Evolutionary conservation across 257 asterid species (phyloP).

Genomic region (Knoxia roxburghii): DNA sequence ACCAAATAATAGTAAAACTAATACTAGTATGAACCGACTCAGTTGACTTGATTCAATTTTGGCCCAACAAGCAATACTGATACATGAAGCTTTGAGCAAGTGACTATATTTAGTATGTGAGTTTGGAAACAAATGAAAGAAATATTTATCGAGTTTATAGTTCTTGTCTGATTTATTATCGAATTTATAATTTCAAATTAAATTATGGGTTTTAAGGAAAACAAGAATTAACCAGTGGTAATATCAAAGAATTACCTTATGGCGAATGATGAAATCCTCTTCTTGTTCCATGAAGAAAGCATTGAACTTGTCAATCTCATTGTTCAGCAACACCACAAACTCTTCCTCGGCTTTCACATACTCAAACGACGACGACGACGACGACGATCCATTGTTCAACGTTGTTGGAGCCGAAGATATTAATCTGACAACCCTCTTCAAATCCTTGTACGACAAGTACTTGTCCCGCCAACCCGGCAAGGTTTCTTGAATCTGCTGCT

Average conservation of each 20-base stretch:
- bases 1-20: background rate
- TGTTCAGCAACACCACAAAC: conserved; percentile 61
- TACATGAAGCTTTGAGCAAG: background rate
- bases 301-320: conserved; percentile 86
- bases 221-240: too few relatives aligned
- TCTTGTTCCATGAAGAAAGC: conserved; percentile 83
- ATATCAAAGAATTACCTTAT: conserved; percentile 42
- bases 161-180: too few relatives aligned
- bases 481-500: conserved; percentile 66
- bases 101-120: too few relatives aligned
- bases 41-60: background rate
- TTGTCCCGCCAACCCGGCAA: conserved; percentile 79
- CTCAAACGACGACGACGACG: too few relatives aligned
- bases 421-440: conserved; percentile 62
- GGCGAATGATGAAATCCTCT: conserved; percentile 85
- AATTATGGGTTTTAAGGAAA: too few relatives aligned
- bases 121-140: too few relatives aligned
- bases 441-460: conserved; percentile 66
- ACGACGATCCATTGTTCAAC: conserved; percentile 37
- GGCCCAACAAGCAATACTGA: background rate
- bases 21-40: too few relatives aligned
- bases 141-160: too few relatives aligned
- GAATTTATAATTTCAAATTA: too few relatives aligned
- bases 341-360: conserved; percentile 51
- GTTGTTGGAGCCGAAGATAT: conserved; percentile 39